Evolutionary conservation across 2,329 filamentous ascomycete species (phyloP), one percentile per base, ranked within the genome.

Genomic region (Fusarium udum): DNA sequence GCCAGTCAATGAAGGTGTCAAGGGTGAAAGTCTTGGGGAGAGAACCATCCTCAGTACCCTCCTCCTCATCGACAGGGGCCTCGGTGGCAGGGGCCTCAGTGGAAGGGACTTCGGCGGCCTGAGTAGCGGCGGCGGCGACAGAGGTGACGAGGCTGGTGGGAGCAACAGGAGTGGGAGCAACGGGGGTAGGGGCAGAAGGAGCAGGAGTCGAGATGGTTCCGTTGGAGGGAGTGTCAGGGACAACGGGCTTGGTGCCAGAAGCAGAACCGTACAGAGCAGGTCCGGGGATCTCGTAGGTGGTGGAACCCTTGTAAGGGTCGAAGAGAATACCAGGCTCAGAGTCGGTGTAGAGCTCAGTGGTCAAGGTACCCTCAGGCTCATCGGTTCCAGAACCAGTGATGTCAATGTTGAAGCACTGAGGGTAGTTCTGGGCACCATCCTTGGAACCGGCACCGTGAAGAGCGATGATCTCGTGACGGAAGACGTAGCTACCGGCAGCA

Each of bases 381-480:
- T 82, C 82, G 22, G 78, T 78, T 36, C 82, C 82, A 31, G 79
- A 79, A 12, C 85, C 85, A 45, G 81, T 83, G 64, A 87, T 83
- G 73, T 84, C 67, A 12, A 74, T 74, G 64, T 74, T 74, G 67
- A 74, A 74, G 67, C 72, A 74, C 42, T 74, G 72, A 0, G 72
- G 72, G 24, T 74, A 74, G 61, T 74, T 74, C 64, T 74, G 72
- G 3, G 72, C 72, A n/a, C 72, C 72, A 6, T 74, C 51, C 43
- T 64, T 49, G 15, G 75, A 57, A 37, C 80, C 79, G 8, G 82
- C 84, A 1, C 79, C 75, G 67, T 88, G 86, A 32, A 88, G 80
- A 16, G 86, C 86, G 66, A 88, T 85, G 71, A 88, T 86, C 78
- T 88, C 86, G 73, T 87, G 86, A 7, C 86, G 84, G 68, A 88